A percentile compares a stretch with the other conserved stretches of the same genome.
phyloP scores from a whole-genome alignment of 441 rosid genomes.

The Syzygium malaccense region DNA sequence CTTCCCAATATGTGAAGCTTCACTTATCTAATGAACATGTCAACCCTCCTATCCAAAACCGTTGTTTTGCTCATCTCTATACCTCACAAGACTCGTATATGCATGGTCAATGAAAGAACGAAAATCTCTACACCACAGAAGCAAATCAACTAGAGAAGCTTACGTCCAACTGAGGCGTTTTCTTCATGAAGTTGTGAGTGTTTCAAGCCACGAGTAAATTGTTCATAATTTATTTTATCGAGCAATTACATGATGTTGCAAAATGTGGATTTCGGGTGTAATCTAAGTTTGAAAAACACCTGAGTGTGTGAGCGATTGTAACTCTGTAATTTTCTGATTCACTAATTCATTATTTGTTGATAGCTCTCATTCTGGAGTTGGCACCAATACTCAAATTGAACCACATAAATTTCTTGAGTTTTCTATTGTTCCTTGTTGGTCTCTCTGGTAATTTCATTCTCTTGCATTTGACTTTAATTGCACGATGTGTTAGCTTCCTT shows the following conservation, averaged over 20 bases:
- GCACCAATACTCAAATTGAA: background rate
- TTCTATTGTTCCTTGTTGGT: background rate
- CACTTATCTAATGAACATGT: background rate
- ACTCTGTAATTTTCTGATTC: too few species aligned
- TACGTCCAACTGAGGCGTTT: background rate
- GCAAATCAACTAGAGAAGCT: background rate
- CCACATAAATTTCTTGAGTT: background rate
- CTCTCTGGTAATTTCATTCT: background rate
- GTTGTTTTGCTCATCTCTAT: background rate
- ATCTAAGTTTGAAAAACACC: too few species aligned
- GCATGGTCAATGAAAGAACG: background rate
- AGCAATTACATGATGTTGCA: background rate
- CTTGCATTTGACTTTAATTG: background rate
- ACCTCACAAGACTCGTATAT: background rate
- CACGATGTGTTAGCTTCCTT: background rate
- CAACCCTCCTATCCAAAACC: background rate
- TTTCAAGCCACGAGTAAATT: background rate
- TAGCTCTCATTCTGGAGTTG: background rate
- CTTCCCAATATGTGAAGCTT: background rate
- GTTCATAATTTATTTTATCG: too few species aligned
- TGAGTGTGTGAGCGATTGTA: background rate
- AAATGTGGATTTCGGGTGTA: background rate
- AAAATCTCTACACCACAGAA: background rate
- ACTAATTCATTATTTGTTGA: too few species aligned
- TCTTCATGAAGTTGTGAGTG: background rate